Conservation (phyloP, 2,329 filamentous ascomycete genomes). For the Chaetomium olivaceum region DNA sequence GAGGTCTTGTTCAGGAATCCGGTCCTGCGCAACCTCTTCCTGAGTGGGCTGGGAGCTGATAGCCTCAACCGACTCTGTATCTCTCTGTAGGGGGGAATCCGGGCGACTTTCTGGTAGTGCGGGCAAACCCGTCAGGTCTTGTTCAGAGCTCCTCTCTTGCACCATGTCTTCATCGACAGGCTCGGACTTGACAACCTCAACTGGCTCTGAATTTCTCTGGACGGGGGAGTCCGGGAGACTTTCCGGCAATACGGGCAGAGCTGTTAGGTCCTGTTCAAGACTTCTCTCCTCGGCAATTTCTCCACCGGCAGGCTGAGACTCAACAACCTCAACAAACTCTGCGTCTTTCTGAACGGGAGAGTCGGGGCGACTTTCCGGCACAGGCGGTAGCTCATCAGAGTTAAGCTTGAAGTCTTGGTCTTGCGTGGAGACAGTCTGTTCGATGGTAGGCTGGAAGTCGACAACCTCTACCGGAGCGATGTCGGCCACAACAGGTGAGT, state of each 20-base stretch:
- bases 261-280: neutral
- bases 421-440: neutral
- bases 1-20: neutral
- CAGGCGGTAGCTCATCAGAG: neutral
- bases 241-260: conserved; percentile 17
- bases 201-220: neutral
- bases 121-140: neutral
- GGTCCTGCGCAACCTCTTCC: neutral
- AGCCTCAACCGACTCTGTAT: neutral
- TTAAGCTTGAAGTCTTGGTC: neutral
- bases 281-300: neutral
- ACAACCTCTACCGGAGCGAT: neutral
- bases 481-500: neutral
- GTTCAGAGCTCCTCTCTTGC: neutral
- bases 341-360: neutral
- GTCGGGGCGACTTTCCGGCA: neutral
- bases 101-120: conserved; percentile 7
- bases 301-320: neutral
- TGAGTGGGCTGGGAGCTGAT: neutral
- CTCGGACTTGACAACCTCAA: neutral
- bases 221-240: conserved; percentile 7
- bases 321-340: neutral
- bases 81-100: neutral
- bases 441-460: neutral
- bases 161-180: neutral